Evolutionary conservation across 2,329 filamentous ascomycete species (phyloP), one percentile per base, ranked within the genome.

Genomic region (Pyricularia pennisetigena): DNA sequence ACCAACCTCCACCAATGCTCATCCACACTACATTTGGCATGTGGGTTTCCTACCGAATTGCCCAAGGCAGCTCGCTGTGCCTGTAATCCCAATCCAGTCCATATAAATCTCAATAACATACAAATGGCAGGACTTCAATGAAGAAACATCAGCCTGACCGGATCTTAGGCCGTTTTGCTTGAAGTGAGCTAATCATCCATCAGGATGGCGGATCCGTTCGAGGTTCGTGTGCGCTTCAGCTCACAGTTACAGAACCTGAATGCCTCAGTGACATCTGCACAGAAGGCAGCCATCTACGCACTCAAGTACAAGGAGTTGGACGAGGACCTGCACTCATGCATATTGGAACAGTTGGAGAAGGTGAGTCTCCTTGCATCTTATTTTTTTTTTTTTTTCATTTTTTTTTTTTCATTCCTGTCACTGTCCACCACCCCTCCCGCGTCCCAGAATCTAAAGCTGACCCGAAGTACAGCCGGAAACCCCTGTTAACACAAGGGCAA

Each of bases 181-280:
- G 24, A 26, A 28, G 16, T 28, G 4, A 10, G 6, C 7, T 26
- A 24, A 62, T 23, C 23, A 7, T 28, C 59, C 20, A 20, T 26
- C 35, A 76, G 68, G 30, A 88, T 87, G 84, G 81, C 84, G 65
- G 94, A 99, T 80, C 95, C 96, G 6, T 99, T 99, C 79, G 95
- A 98, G 82, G 94, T 98, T 74, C 94, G 95, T 76, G 94, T 99
- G 87, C 93, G 93, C 79, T 99, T 99, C 83, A 97, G 93, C 67
- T 86, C 86, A 67, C 91, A 95, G 77, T 87, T 99, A 28, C 90
- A 96, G 72, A 92, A 95, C 77, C 88, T 99, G 70, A 97, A 94
- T 77, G 95, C 95, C 14, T 94, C 92, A 5, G 90, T 95, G 69
- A 91, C 90, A 16, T 94, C 93, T 16, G 91, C 93, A 1, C 91